Conservation (phyloP, 192 early-diverging fungal species). For the Backusella luteola region DNA sequence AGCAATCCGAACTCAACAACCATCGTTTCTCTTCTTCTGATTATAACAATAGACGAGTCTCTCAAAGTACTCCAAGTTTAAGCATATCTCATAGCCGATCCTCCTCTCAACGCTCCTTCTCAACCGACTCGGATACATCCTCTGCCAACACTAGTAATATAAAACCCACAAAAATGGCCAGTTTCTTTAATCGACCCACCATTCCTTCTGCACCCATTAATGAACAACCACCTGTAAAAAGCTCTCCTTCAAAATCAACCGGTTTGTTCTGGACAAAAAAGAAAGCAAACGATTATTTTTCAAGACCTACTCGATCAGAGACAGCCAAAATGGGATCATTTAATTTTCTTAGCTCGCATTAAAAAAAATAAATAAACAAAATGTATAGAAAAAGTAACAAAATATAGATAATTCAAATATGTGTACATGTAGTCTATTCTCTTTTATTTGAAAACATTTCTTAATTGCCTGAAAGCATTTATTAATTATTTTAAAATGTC, state of each 20-base stretch:
- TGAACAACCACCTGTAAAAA: background rate
- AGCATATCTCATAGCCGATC: background rate
- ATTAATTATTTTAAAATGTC: too few species aligned
- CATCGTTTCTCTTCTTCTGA: background rate
- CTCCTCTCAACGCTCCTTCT: background rate
- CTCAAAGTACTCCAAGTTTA: background rate
- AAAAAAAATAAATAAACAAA: background rate
- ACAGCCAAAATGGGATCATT: background rate
- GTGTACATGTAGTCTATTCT: too few species aligned
- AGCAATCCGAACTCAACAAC: background rate
- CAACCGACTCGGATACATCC: background rate
- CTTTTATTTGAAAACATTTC: too few species aligned
- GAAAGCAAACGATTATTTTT: conserved; percentile 4
- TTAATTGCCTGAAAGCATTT: too few species aligned
- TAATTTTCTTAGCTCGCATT: background rate
- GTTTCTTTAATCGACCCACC: background rate
- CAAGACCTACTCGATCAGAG: background rate
- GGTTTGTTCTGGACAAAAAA: background rate
- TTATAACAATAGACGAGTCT: background rate
- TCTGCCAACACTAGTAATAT: background rate
- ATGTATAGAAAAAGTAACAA: background rate
- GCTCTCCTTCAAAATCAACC: background rate
- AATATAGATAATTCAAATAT: background rate
- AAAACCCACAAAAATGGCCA: background rate
- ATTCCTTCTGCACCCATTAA: background rate